Conservation (phyloP, 140 eudicot species). For the Oenanthe javanica region DNA sequence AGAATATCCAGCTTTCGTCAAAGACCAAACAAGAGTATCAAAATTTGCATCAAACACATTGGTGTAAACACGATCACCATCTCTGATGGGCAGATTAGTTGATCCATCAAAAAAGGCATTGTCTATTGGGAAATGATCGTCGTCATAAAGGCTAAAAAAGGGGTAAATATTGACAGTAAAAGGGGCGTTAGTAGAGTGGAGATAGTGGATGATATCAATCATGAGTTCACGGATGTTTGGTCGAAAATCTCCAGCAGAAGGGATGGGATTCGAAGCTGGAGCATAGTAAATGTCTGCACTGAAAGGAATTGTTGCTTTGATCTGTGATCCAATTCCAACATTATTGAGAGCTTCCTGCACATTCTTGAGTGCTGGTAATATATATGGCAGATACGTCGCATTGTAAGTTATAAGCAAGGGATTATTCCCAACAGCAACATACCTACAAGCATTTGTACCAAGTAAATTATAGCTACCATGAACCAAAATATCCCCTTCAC, state of each 20-base stretch:
- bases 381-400: slow-evolving; percentile 48
- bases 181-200: slow-evolving; percentile 62
- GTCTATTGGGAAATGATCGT: slow-evolving; percentile 64
- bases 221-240: slow-evolving; percentile 56
- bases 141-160: slow-evolving; percentile 68
- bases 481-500: neutral
- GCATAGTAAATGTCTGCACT: slow-evolving; percentile 87
- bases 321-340: slow-evolving; percentile 49
- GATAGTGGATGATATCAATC: slow-evolving; percentile 49
- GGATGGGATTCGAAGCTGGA: slow-evolving; percentile 68
- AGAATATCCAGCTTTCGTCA: slow-evolving; percentile 70
- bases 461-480: neutral
- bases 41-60: slow-evolving; percentile 88
- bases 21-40: slow-evolving; percentile 72
- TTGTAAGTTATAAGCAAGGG: slow-evolving; percentile 71
- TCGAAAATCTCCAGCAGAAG: slow-evolving; percentile 88
- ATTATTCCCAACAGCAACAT: slow-evolving; percentile 94
- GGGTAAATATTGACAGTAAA: slow-evolving; percentile 90
- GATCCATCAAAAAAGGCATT: slow-evolving; percentile 76
- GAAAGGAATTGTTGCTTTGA: slow-evolving; percentile 80
- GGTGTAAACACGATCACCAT: slow-evolving; percentile 42
- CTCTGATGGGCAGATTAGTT: slow-evolving; percentile 36
- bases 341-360: slow-evolving; percentile 65
- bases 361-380: slow-evolving; percentile 76
- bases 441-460: slow-evolving; percentile 32